phyloP scores from a whole-genome alignment of 1,284 basidiomycete genomes.

The Pulveroboletus ridleyi region DNA sequence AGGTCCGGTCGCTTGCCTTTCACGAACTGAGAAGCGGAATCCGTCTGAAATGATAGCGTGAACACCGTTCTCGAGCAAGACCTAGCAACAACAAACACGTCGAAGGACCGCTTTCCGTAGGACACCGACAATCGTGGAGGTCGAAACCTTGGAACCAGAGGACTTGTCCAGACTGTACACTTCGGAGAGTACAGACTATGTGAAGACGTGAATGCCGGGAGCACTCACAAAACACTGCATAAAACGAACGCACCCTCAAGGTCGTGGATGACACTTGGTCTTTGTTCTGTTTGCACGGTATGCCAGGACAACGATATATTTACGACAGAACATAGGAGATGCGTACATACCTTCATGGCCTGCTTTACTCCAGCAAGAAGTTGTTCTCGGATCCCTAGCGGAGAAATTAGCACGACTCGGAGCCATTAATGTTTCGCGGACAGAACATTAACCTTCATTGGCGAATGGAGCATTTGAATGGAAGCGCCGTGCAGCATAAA shows the following conservation, averaged over 20 bases:
- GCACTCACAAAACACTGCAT: neutral
- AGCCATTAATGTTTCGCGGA: neutral
- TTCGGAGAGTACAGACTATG: conserved; percentile 70
- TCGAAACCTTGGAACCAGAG: conserved; percentile 46
- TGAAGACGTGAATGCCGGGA: conserved; percentile 4
- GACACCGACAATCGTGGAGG: conserved; percentile 54
- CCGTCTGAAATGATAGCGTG: conserved; percentile 48
- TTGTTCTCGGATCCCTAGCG: conserved; percentile 51
- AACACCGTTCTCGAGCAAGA: conserved; percentile 2
- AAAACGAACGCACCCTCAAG: conserved; percentile 54
- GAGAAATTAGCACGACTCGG: conserved; percentile 3
- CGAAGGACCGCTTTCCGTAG: conserved; percentile 63
- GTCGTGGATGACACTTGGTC: conserved; percentile 60
- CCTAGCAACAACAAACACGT: conserved; percentile 51
- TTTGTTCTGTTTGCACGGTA: conserved; percentile 49
- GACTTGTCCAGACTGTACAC: conserved; percentile 72
- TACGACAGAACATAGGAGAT: neutral
- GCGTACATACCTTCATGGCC: conserved; percentile 67
- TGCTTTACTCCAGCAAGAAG: conserved; percentile 54
- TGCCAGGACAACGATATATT: conserved; percentile 1
- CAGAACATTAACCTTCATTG: conserved; percentile 31
- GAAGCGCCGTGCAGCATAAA: conserved; percentile 16
- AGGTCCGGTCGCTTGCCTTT: conserved; percentile 68
- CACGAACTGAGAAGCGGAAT: conserved; percentile 61
- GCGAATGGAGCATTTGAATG: conserved; percentile 22